Base-by-base conservation (phyloP, 148 eudicot species). In the Rhododendron henanense region DNA sequence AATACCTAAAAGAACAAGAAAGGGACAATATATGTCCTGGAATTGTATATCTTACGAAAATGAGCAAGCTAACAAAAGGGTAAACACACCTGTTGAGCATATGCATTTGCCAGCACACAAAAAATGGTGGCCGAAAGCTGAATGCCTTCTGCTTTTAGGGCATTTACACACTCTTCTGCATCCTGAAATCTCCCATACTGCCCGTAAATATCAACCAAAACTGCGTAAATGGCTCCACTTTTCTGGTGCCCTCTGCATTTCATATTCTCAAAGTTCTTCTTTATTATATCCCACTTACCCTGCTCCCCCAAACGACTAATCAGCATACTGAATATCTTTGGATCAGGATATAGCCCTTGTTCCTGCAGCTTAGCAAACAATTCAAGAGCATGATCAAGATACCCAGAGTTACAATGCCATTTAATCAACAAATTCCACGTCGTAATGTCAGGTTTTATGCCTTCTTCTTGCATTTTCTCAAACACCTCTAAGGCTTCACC, bases 301-400 rank as follows among this genome's bases (percentile, higher is more conserved):
- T 89, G 91, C 83, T 92, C 97, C 65, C 93, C 98, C 76, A 96
- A 85, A 84, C 92, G 88, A 73, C 92, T 92, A 80, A 96, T 95
- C 61, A 82, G 86, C 25, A 89, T 87, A 61, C 89, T 37, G 82
- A 96, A 95, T 25, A 95, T 94, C 87, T 92, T 96, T 41, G 96
- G 98, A 90, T 96, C 99, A 77, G 99, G 98, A 92, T 94, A 96
- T 83, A 94, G 76, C 45, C 99, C 99, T 88, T 93, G 90, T 85
- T 92, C 94, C 85, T 93, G 99, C 99, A 96, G 94, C 83, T 89
- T 91, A 55, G 86, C 87, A 87, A 95, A 91, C 91, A 95, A 87
- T 78, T 82, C 90, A 75, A 95, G 85, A 1, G 98, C 98, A 88
- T 85, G 89, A 84, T 67, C 86, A 39, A 86, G 77, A 82, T 94